Percentiles rank a stretch among this genome's conserved stretches.
phyloP scores from a whole-genome alignment of 2,329 filamentous ascomycete genomes.

The Xylariaceae sp. region DNA sequence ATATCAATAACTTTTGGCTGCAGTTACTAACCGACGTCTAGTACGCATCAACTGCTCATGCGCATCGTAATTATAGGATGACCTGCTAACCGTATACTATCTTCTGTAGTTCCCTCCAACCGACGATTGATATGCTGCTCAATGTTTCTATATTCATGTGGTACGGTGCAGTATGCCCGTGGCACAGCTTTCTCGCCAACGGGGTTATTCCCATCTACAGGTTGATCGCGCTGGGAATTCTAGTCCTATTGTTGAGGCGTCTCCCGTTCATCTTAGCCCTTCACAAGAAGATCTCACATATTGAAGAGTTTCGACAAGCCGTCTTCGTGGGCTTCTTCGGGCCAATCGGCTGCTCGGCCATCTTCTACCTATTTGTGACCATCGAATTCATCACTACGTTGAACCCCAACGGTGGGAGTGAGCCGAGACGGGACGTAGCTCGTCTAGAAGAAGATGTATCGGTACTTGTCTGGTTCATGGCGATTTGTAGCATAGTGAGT shows the following conservation, averaged over 20 bases:
- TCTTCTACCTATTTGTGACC: slow-evolving; percentile 86
- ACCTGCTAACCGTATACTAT: slow-evolving; percentile 16
- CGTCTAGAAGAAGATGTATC: slow-evolving; percentile 67
- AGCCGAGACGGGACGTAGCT: slow-evolving; percentile 66
- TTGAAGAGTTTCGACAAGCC: slow-evolving; percentile 73
- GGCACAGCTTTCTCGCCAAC: slow-evolving; percentile 69
- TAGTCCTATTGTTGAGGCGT: slow-evolving; percentile 77
- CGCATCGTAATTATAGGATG: background rate
- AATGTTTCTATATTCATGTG: slow-evolving; percentile 89
- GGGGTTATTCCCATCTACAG: slow-evolving; percentile 72
- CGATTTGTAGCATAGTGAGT: slow-evolving; percentile 79
- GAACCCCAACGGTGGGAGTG: slow-evolving; percentile 55
- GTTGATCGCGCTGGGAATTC: slow-evolving; percentile 71
- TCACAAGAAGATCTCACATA: slow-evolving; percentile 77
- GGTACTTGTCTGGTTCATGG: slow-evolving; percentile 84
- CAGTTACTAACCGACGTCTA: slow-evolving; percentile 22
- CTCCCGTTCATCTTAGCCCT: slow-evolving; percentile 75
- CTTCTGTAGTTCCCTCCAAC: slow-evolving; percentile 68
- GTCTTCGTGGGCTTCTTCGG: slow-evolving; percentile 92
- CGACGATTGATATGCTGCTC: slow-evolving; percentile 91
- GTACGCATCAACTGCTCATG: slow-evolving; percentile 19
- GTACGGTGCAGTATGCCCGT: slow-evolving; percentile 86
- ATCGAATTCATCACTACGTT: slow-evolving; percentile 69
- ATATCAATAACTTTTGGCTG: background rate
- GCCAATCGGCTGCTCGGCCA: slow-evolving; percentile 84